A percentile compares a stretch with the other conserved stretches of the same genome.
Conservation (phyloP, 129 eudicot species). For the Sambucus nigra region DNA sequence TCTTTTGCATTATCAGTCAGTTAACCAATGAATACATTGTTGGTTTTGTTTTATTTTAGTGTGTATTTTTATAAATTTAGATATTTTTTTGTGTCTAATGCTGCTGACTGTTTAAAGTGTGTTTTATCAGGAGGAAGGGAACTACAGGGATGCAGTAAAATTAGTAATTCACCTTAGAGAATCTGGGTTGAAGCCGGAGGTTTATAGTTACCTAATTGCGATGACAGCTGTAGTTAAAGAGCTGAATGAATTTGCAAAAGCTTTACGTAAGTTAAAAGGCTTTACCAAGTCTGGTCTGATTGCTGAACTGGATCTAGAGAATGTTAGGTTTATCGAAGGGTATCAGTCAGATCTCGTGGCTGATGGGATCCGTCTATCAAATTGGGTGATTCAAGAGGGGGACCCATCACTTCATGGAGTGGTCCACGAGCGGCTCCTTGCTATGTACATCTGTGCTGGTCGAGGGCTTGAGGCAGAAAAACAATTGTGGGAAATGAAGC, state of each 20-base stretch:
- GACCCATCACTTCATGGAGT: slow-evolving; percentile 43
- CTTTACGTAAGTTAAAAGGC: slow-evolving; percentile 66
- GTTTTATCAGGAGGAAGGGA: slow-evolving; percentile 55
- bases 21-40: no score
- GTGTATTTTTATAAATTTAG: neutral
- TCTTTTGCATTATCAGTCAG: no score
- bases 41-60: neutral
- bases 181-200: slow-evolving; percentile 66
- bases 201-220: slow-evolving; percentile 82
- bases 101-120: neutral
- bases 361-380: slow-evolving; percentile 48
- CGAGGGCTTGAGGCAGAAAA: slow-evolving; percentile 68
- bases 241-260: slow-evolving; percentile 69
- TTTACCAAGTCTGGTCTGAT: slow-evolving; percentile 50
- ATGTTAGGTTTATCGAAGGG: slow-evolving; percentile 34
- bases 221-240: slow-evolving; percentile 92
- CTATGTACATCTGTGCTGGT: slow-evolving; percentile 92
- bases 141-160: slow-evolving; percentile 58
- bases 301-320: slow-evolving; percentile 38
- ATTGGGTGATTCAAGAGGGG: slow-evolving; percentile 65
- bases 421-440: slow-evolving; percentile 77
- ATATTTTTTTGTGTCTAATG: neutral
- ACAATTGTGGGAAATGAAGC: slow-evolving; percentile 83
- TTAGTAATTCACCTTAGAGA: slow-evolving; percentile 67
- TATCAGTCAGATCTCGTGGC: slow-evolving; percentile 50